These are phyloP conservation scores for Macrophomina pseudophaseolina DNA, from an alignment of 2,329 filamentous ascomycete genomes.

Conservation along the genomic window DNA sequence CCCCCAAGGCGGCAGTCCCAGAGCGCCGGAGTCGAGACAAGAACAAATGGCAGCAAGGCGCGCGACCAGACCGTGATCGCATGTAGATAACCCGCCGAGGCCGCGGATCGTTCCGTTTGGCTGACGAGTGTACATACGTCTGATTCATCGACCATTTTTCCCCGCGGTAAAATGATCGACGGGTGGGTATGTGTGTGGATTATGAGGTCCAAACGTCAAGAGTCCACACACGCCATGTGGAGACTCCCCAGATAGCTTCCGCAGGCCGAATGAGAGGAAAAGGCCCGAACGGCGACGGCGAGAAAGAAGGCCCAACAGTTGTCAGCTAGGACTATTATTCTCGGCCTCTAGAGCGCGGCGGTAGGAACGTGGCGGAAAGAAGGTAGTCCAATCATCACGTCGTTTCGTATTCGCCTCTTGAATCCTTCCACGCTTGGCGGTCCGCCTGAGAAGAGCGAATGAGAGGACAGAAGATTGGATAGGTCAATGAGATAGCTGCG, in stretches of 20 bases:
- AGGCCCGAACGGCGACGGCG: background rate
- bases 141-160: background rate
- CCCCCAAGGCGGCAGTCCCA: background rate
- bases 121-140: background rate
- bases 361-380: slow-evolving; percentile 1
- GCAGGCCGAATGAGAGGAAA: background rate
- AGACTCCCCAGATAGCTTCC: background rate
- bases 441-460: background rate
- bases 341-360: background rate
- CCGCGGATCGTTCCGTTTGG: slow-evolving; percentile 7
- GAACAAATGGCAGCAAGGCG: background rate
- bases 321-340: background rate
- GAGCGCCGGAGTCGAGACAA: background rate
- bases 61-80: background rate
- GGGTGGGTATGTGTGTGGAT: background rate
- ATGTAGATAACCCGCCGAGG: background rate
- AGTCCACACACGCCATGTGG: background rate
- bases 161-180: slow-evolving; percentile 8
- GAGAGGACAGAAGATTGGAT: background rate
- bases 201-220: background rate
- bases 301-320: too few species aligned
- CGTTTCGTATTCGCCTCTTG: slow-evolving; percentile 9
- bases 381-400: background rate
- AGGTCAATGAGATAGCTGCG: background rate
- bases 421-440: slow-evolving; percentile 10